A percentile compares a stretch with the other conserved stretches of the same genome.
Evolutionary conservation across 768 basidiomycete genomes (phyloP).

Genomic region (Cyathus striatus): DNA sequence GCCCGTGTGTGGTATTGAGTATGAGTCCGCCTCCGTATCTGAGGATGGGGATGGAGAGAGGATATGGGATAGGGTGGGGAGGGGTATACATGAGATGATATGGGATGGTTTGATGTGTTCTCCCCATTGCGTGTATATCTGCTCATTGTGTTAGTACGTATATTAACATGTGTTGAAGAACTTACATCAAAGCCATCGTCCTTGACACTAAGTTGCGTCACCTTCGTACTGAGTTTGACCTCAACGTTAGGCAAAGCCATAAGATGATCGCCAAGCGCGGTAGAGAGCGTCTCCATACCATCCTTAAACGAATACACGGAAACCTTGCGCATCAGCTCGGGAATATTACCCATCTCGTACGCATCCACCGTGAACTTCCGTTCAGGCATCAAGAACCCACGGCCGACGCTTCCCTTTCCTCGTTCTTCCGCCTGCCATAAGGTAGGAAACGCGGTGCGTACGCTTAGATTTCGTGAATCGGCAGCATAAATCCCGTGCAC

Average conservation of each 20-base stretch:
- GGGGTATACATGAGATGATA: slow-evolving; percentile 73
- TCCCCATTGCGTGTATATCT: slow-evolving; percentile 26
- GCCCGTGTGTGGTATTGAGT: too few species aligned
- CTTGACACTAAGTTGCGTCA: too few species aligned
- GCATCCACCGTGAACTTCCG: slow-evolving; percentile 7
- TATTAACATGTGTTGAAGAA: too few species aligned
- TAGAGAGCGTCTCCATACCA: slow-evolving; percentile 67
- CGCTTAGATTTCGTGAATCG: slow-evolving; percentile 69
- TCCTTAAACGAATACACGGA: slow-evolving; percentile 80
- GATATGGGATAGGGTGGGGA: slow-evolving; percentile 38
- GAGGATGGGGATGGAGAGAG: too few species aligned
- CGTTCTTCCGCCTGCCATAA: slow-evolving; percentile 67
- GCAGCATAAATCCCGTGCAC: slow-evolving; percentile 94
- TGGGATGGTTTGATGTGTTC: slow-evolving; percentile 46
- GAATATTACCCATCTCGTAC: slow-evolving; percentile 40
- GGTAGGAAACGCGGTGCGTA: slow-evolving; percentile 72
- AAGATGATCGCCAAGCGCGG: slow-evolving; percentile 47
- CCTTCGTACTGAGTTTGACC: slow-evolving; percentile 40
- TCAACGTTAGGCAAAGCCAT: slow-evolving; percentile 48
- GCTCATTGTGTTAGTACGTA: neutral
- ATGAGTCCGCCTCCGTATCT: too few species aligned
- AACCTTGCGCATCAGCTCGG: slow-evolving; percentile 43
- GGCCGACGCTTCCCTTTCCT: slow-evolving; percentile 66
- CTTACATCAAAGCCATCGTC: too few species aligned
- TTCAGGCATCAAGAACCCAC: slow-evolving; percentile 40